Evolutionary conservation across 176 grass and related monocot genomes (phyloP).

Genomic region (Metroxylon sagu): DNA sequence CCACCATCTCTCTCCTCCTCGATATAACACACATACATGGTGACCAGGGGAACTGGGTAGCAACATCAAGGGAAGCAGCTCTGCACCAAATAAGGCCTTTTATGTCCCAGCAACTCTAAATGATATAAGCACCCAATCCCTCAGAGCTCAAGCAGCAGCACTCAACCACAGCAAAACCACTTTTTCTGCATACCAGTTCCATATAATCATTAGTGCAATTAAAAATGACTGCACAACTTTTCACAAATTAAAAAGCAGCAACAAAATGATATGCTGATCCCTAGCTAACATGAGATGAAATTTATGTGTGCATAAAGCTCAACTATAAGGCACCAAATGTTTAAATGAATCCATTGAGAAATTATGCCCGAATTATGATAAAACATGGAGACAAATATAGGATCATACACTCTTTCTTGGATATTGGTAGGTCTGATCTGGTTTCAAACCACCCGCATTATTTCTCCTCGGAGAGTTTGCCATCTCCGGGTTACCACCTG

Average conservation of each 20-base stretch:
- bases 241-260: too few species aligned
- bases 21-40: too few species aligned
- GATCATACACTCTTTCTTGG: constrained; percentile 33
- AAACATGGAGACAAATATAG: background rate
- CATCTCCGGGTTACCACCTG: background rate
- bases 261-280: too few species aligned
- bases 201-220: background rate
- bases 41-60: too few species aligned
- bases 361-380: background rate
- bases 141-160: background rate
- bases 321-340: too few species aligned
- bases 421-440: constrained; percentile 25
- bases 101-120: background rate
- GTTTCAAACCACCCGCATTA: constrained; percentile 18
- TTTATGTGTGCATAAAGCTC: too few species aligned
- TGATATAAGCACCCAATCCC: background rate
- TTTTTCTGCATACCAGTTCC: background rate
- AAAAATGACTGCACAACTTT: too few species aligned
- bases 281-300: too few species aligned
- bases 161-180: constrained; percentile 8
- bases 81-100: too few species aligned
- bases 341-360: too few species aligned
- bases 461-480: constrained; percentile 9
- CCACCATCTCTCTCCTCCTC: too few species aligned
- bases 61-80: too few species aligned